These are phyloP conservation scores for Cladosporium colombiae DNA, from an alignment of 2,329 filamentous ascomycete genomes.

Conservation along the genomic window DNA sequence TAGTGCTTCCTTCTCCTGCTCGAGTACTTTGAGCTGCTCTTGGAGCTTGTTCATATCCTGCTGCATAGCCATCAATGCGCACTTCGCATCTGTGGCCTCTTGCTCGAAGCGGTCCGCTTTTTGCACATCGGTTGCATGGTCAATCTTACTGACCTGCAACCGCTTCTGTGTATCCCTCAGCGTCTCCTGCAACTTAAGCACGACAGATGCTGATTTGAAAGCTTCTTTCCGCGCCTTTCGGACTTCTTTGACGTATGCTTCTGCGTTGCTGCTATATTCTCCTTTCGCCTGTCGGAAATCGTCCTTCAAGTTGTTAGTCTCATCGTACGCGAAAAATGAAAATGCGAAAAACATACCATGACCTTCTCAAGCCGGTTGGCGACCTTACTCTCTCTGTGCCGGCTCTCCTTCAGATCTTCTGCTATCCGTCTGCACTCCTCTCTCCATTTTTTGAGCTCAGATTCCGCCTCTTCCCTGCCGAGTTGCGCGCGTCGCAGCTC, in stretches of 20 bases:
- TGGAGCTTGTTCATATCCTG: conserved; percentile 67
- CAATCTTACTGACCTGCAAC: conserved; percentile 21
- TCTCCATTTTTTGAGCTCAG: conserved; percentile 63
- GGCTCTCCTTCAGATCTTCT: conserved; percentile 64
- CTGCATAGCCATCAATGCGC: conserved; percentile 64
- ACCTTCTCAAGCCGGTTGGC: conserved; percentile 67
- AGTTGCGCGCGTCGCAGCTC: conserved; percentile 47
- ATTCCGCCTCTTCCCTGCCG: conserved; percentile 65
- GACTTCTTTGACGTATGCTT: conserved; percentile 72
- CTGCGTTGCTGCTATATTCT: conserved; percentile 43
- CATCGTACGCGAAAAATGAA: not conserved
- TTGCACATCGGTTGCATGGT: conserved; percentile 17
- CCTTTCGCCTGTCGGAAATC: conserved; percentile 70
- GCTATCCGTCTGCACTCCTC: conserved; percentile 61
- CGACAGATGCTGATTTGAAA: conserved; percentile 70
- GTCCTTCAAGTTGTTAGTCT: conserved; percentile 51
- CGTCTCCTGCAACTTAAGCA: conserved; percentile 73
- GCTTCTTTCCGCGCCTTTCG: conserved; percentile 69
- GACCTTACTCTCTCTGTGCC: conserved; percentile 65
- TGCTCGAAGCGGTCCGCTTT: conserved; percentile 51
- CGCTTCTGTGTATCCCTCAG: conserved; percentile 27
- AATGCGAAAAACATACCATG: conserved; percentile 57
- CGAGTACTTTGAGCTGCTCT: conserved; percentile 64
- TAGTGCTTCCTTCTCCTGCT: conserved; percentile 73
- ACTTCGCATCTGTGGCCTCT: conserved; percentile 68